Base-by-base conservation (phyloP, 805 yeast genomes). In the Kluyveromyces starmeri region DNA sequence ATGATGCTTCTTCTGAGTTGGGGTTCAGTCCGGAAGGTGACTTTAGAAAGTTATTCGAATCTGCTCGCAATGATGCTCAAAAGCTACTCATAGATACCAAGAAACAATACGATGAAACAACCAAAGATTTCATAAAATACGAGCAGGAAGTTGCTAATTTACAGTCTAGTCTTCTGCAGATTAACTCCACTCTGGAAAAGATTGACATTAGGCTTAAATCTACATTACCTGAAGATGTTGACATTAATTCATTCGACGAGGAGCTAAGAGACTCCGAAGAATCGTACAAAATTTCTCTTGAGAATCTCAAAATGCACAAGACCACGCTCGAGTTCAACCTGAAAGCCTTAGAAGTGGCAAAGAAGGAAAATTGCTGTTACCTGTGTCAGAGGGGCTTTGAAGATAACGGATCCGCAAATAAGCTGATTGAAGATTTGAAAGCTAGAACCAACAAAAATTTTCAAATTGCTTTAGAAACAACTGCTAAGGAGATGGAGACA, bases 351-450 rank as follows among this genome's bases (percentile, higher is more conserved):
- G 70, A 73, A 20, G 55, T 70, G 26, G 92, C 94, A 0, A 59
- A 72, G 18, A 48, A 52, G 4, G 66, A 70, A 7, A 67, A 75
- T 8, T 64, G 71, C 31, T 89, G 96, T 55, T 60, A 78, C 27
- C 60, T 88, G 28, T 89, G 97, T 55, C 71, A 72, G 13, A 65
- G 94, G 33, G 64, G 68, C 9, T 82, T 86, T 56, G 70, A 70
- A 11, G 62, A 61, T 7, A 47, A 50, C 1, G 55, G 50, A 2
- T 39, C 45, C 2, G 49, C 50, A 5, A 39, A 48, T 10, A 37
- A 39, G 1, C 44, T 64, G 11, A 36, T 64, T 9, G 24, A 42
- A 4, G 63, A 53, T 17, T 32, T 63, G 32, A 46, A 50, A 30
- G 40, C 54, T 2, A 53, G 57, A 25, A 51, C 59, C 1, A 56